phyloP scores from a whole-genome alignment of 495 filamentous ascomycete genomes.

The Penicilliopsis zonata region DNA sequence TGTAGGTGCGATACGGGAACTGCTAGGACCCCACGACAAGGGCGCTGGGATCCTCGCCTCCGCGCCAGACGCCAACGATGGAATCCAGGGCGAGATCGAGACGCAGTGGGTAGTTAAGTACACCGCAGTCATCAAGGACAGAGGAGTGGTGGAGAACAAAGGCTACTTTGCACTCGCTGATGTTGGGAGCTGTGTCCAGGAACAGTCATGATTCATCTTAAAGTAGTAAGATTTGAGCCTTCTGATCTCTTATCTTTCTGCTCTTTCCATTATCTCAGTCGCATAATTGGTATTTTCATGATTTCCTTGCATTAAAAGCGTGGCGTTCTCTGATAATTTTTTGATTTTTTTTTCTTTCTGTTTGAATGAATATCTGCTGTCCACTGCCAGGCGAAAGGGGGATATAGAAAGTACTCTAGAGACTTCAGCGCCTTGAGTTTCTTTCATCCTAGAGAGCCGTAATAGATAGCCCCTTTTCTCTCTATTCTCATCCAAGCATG shows the following conservation, averaged over 20 bases:
- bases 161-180: constrained; percentile 87
- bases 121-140: constrained; percentile 88
- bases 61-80: constrained; percentile 28
- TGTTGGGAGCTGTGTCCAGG: constrained; percentile 34
- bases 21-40: constrained; percentile 54
- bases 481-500: constrained; percentile 61
- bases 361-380: constrained; percentile 2
- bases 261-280: neutral
- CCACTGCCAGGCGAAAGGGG: too few relatives aligned
- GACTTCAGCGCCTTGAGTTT: too few relatives aligned
- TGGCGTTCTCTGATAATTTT: constrained; percentile 16
- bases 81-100: constrained; percentile 59
- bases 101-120: constrained; percentile 97
- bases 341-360: constrained; percentile 3
- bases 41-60: constrained; percentile 57
- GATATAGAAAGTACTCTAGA: constrained; percentile 6
- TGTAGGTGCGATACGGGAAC: constrained; percentile 66
- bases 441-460: neutral
- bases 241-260: constrained; percentile 1
- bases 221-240: neutral
- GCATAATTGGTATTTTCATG: neutral
- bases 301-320: constrained; percentile 23
- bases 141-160: constrained; percentile 98
- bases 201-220: constrained; percentile 7
- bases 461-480: neutral